These are phyloP conservation scores for Collybia sordida DNA, from an alignment of 768 basidiomycete species.

Conservation along the genomic window DNA sequence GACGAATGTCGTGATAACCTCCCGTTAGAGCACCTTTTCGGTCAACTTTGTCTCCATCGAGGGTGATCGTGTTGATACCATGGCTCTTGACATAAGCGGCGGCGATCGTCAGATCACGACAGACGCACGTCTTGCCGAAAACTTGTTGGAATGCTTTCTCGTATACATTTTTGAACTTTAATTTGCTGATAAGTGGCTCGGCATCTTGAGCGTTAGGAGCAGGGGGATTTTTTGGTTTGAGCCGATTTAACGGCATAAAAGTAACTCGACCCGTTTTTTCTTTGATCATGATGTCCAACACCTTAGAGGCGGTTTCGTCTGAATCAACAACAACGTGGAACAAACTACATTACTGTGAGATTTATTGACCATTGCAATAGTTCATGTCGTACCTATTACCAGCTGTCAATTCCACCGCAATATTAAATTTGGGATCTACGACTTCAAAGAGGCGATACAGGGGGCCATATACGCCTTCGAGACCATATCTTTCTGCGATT, in stretches of 20 bases:
- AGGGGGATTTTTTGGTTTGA: slow-evolving; percentile 70
- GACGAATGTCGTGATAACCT: slow-evolving; percentile 90
- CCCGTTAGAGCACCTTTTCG: slow-evolving; percentile 95
- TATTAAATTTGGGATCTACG: slow-evolving; percentile 84
- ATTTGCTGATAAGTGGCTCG: slow-evolving; percentile 79
- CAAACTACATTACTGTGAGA: slow-evolving; percentile 46
- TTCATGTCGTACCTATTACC: slow-evolving; percentile 73
- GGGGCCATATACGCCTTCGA: slow-evolving; percentile 90
- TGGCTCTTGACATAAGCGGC: slow-evolving; percentile 95
- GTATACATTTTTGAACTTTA: slow-evolving; percentile 69
- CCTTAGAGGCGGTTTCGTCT: slow-evolving; percentile 88
- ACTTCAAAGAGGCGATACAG: slow-evolving; percentile 93
- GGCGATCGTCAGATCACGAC: slow-evolving; percentile 87
- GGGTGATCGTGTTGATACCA: slow-evolving; percentile 93
- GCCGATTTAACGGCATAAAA: slow-evolving; percentile 96
- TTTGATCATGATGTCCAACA: slow-evolving; percentile 92
- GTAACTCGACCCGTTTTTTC: slow-evolving; percentile 95
- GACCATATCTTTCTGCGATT: slow-evolving; percentile 71
- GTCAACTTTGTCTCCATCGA: slow-evolving; percentile 97
- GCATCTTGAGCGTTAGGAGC: slow-evolving; percentile 74
- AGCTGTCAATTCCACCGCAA: slow-evolving; percentile 91
- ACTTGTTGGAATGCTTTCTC: slow-evolving; percentile 93
- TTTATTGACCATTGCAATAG: slow-evolving; percentile 7
- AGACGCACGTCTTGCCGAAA: slow-evolving; percentile 96
- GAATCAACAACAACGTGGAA: slow-evolving; percentile 98